Evolutionary conservation across 176 grass and related monocot genomes (phyloP), one percentile per base, ranked within the genome.

Genomic region (Aegilops speltoides): DNA sequence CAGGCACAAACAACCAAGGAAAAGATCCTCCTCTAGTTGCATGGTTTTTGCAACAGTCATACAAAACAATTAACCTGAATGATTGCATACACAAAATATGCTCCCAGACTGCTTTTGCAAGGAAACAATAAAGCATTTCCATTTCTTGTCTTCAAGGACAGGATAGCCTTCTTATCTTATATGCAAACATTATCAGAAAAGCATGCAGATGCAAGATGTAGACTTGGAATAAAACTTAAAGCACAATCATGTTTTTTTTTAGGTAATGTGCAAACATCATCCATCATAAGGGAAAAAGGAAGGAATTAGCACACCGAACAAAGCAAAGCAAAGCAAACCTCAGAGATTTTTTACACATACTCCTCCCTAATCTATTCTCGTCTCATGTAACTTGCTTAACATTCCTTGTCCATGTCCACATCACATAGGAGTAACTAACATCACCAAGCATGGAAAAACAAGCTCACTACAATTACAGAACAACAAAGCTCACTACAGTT

Each of bases 381-480:
- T 77, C 69, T 82, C 52, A 80, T 78, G 76, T 82, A 85, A 84
- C 70, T 77, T 50, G 46, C 46, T 50, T 62, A 81, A 91, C 37
- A 89, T 87, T 23, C 65, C 72, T 86, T 87, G 87, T 95, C 87
- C 86, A 43, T 85, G 71, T 82, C 59, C 87, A 92, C 82, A 88
- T 88, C 83, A 95, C 87, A 88, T 71, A n/a, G n/a, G n/a, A n/a
- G n/a, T n/a, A 84, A 90, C 87, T 59, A 59, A 59, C 54, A 59
- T 0, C 54, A 19, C 74, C 80, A 88, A 85, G 68, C 85, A 85
- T 62, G 46, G 86, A 82, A 85, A 84, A 74, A 74, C 43, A 84
- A 88, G 76, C 67, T 69, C 68, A 33, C 79, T 91, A 40, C 87
- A 81, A 81, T 81, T 81, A 81, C 73, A 76, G 0, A 75, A 28